A percentile compares a stretch with the other conserved stretches of the same genome.
Evolutionary conservation across 768 basidiomycete genomes (phyloP).

Genomic region (Krasilnikovozyma curviuscula): DNA sequence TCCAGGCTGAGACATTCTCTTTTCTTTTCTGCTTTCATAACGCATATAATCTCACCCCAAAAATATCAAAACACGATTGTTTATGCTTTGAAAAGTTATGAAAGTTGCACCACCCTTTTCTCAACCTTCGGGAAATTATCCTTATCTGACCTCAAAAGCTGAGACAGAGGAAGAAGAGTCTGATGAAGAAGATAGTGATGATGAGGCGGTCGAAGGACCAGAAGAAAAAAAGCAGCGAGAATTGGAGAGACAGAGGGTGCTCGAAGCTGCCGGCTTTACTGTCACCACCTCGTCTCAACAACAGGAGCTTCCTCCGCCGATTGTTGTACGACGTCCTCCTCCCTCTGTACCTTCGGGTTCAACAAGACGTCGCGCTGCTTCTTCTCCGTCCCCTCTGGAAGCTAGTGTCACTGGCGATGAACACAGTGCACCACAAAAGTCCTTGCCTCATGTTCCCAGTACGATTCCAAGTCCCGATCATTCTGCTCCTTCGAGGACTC

Average conservation of each 20-base stretch:
- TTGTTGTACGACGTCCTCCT: conserved; percentile 17
- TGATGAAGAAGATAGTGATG: conserved; percentile 28
- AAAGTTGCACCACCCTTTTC: conserved; percentile 1
- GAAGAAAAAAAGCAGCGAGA: conserved; percentile 43
- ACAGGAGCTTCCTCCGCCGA: conserved; percentile 6
- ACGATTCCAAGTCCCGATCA: neutral
- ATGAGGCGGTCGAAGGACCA: conserved; percentile 29
- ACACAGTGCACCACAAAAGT: no score
- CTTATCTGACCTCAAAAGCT: conserved; percentile 29
- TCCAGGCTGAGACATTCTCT: conserved; percentile 54
- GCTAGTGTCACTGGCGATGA: neutral
- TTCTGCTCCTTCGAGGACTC: neutral
- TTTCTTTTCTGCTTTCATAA: conserved; percentile 22
- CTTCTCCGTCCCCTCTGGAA: neutral
- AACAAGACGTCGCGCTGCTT: neutral
- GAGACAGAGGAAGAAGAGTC: conserved; percentile 20
- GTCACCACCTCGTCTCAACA: conserved; percentile 25
- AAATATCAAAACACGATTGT: conserved; percentile 2
- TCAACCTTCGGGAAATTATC: conserved; percentile 16
- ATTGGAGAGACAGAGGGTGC: conserved; percentile 54
- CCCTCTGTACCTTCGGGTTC: conserved; percentile 15
- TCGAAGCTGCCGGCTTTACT: conserved; percentile 75
- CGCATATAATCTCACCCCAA: conserved; percentile 4
- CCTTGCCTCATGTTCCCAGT: no score
- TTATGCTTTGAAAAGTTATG: neutral